Percentiles rank a stretch among this genome's conserved stretches.
Evolutionary conservation across 495 filamentous ascomycete genomes (phyloP).

Genomic region (Hypoxylon fragiforme): DNA sequence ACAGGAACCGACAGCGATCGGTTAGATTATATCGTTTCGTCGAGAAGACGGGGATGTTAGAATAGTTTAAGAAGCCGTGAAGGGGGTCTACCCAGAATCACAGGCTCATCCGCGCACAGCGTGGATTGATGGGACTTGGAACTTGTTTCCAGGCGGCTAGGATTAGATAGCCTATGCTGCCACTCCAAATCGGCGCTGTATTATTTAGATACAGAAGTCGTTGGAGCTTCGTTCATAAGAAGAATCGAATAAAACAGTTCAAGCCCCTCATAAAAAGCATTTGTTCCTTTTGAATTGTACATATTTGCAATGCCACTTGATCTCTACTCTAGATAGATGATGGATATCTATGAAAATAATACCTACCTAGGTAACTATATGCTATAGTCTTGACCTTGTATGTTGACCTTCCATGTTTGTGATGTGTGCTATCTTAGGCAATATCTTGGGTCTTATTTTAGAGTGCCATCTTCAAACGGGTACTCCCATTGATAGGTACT

Average conservation of each 20-base stretch:
- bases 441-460: background rate
- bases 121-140: constrained; percentile 44
- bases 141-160: constrained; percentile 31
- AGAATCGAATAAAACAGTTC: constrained; percentile 38
- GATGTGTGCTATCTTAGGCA: constrained; percentile 10
- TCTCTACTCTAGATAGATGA: no score
- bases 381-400: background rate
- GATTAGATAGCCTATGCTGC: constrained; percentile 26
- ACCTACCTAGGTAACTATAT: no score
- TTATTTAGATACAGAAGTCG: constrained; percentile 3
- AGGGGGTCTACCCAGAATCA: constrained; percentile 5
- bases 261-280: constrained; percentile 34
- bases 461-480: constrained; percentile 13
- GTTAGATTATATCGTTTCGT: constrained; percentile 24
- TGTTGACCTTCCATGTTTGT: constrained; percentile 24
- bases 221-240: constrained; percentile 31
- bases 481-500: constrained; percentile 19
- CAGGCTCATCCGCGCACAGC: constrained; percentile 36
- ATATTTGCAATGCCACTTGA: constrained; percentile 16
- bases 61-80: constrained; percentile 28
- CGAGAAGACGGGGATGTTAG: constrained; percentile 24
- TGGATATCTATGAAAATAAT: no score
- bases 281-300: constrained; percentile 2
- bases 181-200: constrained; percentile 20
- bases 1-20: constrained; percentile 25